Conservation (phyloP, 2,329 filamentous ascomycete species). For the Fusarium sp. region DNA sequence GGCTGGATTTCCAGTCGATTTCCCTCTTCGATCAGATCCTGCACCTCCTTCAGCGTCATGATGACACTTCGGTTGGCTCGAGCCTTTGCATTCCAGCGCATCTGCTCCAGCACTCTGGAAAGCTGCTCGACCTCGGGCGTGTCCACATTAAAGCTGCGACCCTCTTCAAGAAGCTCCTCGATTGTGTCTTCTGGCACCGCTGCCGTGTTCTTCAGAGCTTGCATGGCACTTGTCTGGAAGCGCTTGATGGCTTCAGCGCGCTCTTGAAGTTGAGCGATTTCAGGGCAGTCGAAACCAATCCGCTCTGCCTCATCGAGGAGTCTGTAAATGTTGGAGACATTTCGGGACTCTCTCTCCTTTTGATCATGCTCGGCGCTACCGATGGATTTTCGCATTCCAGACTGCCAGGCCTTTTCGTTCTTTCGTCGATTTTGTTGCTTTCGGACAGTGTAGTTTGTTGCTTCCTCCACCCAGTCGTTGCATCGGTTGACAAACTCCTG, state of each 20-base stretch:
- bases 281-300: slow-evolving; percentile 92
- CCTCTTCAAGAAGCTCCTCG: slow-evolving; percentile 90
- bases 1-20: slow-evolving; percentile 81
- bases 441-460: slow-evolving; percentile 93
- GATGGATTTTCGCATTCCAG: slow-evolving; percentile 77
- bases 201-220: slow-evolving; percentile 75
- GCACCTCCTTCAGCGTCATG: slow-evolving; percentile 82
- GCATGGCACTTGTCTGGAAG: slow-evolving; percentile 82
- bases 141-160: slow-evolving; percentile 90
- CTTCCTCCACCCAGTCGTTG: slow-evolving; percentile 98
- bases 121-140: slow-evolving; percentile 88
- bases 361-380: slow-evolving; percentile 69
- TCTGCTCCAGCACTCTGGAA: slow-evolving; percentile 82
- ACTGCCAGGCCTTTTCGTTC: slow-evolving; percentile 88
- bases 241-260: slow-evolving; percentile 85
- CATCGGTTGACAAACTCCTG: slow-evolving; percentile 94
- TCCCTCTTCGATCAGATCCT: slow-evolving; percentile 81
- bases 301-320: slow-evolving; percentile 86
- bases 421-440: slow-evolving; percentile 98
- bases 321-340: slow-evolving; percentile 87
- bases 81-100: slow-evolving; percentile 89
- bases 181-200: slow-evolving; percentile 78
- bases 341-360: slow-evolving; percentile 87
- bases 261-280: slow-evolving; percentile 87
- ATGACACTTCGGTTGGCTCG: slow-evolving; percentile 71